A percentile compares a stretch with the other conserved stretches of the same genome.
phyloP scores from a whole-genome alignment of 768 basidiomycete genomes.

The Suillus bovinus region DNA sequence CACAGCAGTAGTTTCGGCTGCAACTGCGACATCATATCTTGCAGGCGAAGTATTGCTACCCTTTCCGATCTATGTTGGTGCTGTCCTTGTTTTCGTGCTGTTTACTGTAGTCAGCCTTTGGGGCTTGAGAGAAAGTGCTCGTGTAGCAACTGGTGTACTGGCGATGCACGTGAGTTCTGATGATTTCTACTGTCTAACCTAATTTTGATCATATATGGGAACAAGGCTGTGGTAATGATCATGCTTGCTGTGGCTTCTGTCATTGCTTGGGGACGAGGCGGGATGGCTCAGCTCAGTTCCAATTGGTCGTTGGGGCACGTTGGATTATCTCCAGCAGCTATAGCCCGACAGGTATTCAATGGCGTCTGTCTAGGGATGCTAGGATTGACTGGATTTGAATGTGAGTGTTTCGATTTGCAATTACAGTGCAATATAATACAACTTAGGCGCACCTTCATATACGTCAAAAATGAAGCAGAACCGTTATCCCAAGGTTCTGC shows the following conservation, averaged over 20 bases:
- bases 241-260: conserved; percentile 50
- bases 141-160: conserved; percentile 58
- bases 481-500: conserved; percentile 56
- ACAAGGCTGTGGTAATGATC: conserved; percentile 56
- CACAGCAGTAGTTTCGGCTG: conserved; percentile 71
- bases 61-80: conserved; percentile 52
- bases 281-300: conserved; percentile 45
- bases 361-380: conserved; percentile 74
- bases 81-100: conserved; percentile 52
- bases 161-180: conserved; percentile 52
- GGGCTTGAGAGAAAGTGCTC: conserved; percentile 63
- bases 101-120: conserved; percentile 57
- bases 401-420: conserved; percentile 29
- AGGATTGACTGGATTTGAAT: conserved; percentile 72
- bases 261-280: conserved; percentile 52
- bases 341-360: conserved; percentile 54
- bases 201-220: neutral
- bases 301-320: conserved; percentile 53
- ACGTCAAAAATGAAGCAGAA: conserved; percentile 58
- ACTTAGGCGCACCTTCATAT: conserved; percentile 62
- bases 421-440: neutral
- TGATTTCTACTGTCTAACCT: neutral
- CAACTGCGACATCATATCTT: conserved; percentile 69
- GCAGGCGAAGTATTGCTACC: conserved; percentile 61
- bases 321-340: conserved; percentile 28